phyloP scores from a whole-genome alignment of 106 monocot species.

The Dendrobium nobile region DNA sequence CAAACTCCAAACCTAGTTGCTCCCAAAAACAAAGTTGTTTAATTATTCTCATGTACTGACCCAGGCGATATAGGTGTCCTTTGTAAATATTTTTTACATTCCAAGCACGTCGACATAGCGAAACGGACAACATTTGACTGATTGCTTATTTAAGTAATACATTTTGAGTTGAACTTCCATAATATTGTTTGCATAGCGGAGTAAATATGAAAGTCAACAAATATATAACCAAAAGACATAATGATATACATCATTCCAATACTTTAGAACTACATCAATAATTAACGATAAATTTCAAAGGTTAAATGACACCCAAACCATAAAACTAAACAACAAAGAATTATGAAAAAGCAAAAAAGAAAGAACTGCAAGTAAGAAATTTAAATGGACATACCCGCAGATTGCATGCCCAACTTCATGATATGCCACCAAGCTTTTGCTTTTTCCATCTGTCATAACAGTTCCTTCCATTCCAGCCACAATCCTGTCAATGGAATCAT shows the following conservation, averaged over 20 bases:
- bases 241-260: neutral
- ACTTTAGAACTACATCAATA: neutral
- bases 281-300: neutral
- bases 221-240: neutral
- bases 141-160: too few species aligned
- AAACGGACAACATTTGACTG: too few species aligned
- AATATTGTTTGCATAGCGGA: too few species aligned
- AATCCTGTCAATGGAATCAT: constrained; percentile 97
- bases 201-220: too few species aligned
- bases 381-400: constrained; percentile 66
- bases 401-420: constrained; percentile 99
- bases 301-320: neutral
- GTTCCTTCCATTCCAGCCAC: constrained; percentile 99
- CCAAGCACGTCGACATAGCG: too few species aligned
- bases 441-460: constrained; percentile 97
- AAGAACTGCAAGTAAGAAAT: neutral
- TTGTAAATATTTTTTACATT: too few species aligned
- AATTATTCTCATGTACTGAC: too few species aligned
- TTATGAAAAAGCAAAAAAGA: neutral
- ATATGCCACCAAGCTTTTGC: constrained; percentile 92
- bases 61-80: too few species aligned
- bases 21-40: too few species aligned
- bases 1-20: too few species aligned
- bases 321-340: neutral
- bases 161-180: too few species aligned